Evolutionary conservation across 2,329 filamentous ascomycete genomes (phyloP).

Genomic region (Aureobasidium sp.): DNA sequence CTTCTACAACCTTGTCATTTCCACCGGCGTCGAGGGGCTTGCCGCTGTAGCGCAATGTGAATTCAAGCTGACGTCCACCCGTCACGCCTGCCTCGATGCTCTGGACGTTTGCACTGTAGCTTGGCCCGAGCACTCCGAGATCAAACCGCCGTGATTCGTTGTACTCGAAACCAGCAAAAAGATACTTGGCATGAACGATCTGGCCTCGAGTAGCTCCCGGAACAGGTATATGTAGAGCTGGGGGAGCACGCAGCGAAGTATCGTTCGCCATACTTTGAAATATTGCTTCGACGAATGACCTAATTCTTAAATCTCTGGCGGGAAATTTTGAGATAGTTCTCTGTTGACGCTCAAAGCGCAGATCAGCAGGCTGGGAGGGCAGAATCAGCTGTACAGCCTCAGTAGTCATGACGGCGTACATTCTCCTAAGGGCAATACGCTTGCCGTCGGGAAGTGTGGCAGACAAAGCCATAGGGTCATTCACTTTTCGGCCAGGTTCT

Average conservation of each 20-base stretch:
- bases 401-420: conserved; percentile 3
- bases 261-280: conserved; percentile 4
- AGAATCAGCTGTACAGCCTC: conserved; percentile 3
- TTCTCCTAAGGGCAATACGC: neutral
- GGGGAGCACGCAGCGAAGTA: conserved; percentile 4
- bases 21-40: neutral
- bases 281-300: conserved; percentile 11
- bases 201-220: neutral
- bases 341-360: conserved; percentile 8
- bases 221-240: conserved; percentile 1
- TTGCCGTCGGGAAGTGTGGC: neutral
- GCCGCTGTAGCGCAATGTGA: neutral
- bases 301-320: neutral
- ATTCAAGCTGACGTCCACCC: conserved; percentile 15
- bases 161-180: conserved; percentile 17
- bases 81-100: conserved; percentile 13
- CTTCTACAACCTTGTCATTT: neutral
- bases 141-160: neutral
- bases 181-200: conserved; percentile 3
- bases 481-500: neutral
- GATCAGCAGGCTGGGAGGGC: conserved; percentile 13
- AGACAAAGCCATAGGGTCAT: neutral
- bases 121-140: neutral
- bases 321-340: neutral
- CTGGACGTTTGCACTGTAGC: neutral